Base-by-base conservation (phyloP, 2,329 filamentous ascomycete species). In the Seiridium unicorne region DNA sequence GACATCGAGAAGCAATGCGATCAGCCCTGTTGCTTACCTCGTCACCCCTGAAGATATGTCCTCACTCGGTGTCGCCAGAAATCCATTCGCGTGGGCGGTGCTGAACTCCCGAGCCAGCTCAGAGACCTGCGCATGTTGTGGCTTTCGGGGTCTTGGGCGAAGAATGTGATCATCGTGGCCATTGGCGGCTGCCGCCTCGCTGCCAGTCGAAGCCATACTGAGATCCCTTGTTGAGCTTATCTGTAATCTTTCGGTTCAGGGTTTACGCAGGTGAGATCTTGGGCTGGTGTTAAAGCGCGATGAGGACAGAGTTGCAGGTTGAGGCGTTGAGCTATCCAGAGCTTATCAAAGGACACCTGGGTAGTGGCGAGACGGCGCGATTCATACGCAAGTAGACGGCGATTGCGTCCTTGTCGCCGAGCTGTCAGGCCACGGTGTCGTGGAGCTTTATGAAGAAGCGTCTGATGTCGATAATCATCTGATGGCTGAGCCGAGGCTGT, bases 101-200 rank as follows among this genome's bases (percentile, higher is more conserved):
- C 76, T 78, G 49, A 77, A 70, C 55, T 78, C 74, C 5, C 77
- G 77, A n/a, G 77, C 70, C 63, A 79, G 70, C 57, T 77, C 76
- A 3, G 76, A 73, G n/a, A 82, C 70, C 65, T 81, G 80, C 2
- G 77, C 71, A 59, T 82, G 81, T 62, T 79, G 72, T 0, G 80
- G 77, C 64, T 83, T 84, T 62, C 79, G 77, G 32, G 80, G 78
- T 8, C 82, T 76, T 13, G 82, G 80, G 5, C 81, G 80, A 58
- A 82, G 67, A 57, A 82, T 73, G 61, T 79, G 72, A 57, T 81
- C 80, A 63, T 73, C 70, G 57, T 74, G 59, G 51, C 69, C 67
- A 48, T 73, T 58, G 34, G 36, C 48, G 26, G 54, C 51, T 44
- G 60, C 48, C 47, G 58, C 55, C 55, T 60, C 61, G 10, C 54